Evolutionary conservation across 805 yeast genomes (phyloP).

Genomic region (Ogataea zsoltii): DNA sequence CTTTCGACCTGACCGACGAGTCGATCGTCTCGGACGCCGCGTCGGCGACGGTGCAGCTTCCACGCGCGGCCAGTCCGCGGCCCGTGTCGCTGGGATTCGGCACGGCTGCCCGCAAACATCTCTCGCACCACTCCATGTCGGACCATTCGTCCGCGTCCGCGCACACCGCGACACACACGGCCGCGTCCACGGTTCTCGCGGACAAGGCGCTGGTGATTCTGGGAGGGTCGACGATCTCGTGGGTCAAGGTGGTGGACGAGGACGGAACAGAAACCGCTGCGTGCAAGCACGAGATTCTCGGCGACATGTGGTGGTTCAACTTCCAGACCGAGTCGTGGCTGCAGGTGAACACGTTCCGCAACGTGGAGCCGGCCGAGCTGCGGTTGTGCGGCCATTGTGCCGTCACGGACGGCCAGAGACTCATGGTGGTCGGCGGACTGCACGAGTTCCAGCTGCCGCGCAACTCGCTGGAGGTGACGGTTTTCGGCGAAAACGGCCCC

Average conservation of each 20-base stretch:
- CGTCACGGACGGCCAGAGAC: conserved; percentile 17
- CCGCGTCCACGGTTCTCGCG: conserved; percentile 3
- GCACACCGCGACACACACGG: conserved; percentile 1
- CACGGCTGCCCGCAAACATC: conserved; percentile 1
- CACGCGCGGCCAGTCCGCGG: neutral
- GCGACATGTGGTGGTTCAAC: conserved; percentile 55
- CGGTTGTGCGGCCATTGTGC: conserved; percentile 31
- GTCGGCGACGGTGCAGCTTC: neutral
- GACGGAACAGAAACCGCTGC: conserved; percentile 20
- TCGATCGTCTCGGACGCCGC: conserved; percentile 5
- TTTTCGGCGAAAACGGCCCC: neutral
- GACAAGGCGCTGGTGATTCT: conserved; percentile 29
- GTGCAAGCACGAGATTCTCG: conserved; percentile 34
- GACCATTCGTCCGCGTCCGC: neutral
- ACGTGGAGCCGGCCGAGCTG: conserved; percentile 8
- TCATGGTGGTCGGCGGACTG: conserved; percentile 30
- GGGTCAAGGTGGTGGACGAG: conserved; percentile 24
- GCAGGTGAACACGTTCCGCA: conserved; percentile 19
- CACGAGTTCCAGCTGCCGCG: conserved; percentile 15
- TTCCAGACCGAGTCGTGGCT: conserved; percentile 45
- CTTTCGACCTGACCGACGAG: conserved; percentile 4
- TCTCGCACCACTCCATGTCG: conserved; percentile 2
- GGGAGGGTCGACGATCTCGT: conserved; percentile 35
- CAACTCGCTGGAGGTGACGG: conserved; percentile 1
- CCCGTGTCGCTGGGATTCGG: too few relatives aligned